Conservation (phyloP, 768 basidiomycete genomes). For the Amanita polypyramis region DNA sequence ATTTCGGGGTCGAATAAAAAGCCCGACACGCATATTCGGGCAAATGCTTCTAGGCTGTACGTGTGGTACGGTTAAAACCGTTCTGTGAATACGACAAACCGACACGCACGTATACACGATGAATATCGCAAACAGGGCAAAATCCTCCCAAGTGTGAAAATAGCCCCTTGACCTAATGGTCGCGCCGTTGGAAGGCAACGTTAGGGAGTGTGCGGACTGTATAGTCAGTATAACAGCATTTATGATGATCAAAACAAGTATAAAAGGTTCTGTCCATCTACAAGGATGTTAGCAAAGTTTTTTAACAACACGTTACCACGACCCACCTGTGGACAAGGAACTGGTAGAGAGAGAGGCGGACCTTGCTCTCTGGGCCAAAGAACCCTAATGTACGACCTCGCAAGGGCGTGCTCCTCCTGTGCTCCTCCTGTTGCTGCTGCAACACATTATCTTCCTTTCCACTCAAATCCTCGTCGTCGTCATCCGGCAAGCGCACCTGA, state of each 20-base stretch:
- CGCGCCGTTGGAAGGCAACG: conserved; percentile 33
- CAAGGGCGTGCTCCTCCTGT: conserved; percentile 38
- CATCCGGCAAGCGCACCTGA: conserved; percentile 45
- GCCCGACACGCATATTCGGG: conserved; percentile 84
- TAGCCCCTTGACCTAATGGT: conserved; percentile 51
- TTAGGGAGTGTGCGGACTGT: conserved; percentile 59
- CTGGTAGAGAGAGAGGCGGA: conserved; percentile 57
- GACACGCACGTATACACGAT: conserved; percentile 69
- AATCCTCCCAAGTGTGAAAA: conserved; percentile 88
- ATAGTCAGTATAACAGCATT: conserved; percentile 76
- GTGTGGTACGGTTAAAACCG: not conserved
- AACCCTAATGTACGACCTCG: conserved; percentile 74
- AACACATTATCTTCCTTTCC: conserved; percentile 25
- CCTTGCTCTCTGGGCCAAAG: conserved; percentile 55
- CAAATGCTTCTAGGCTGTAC: conserved; percentile 77
- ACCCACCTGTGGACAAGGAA: conserved; percentile 66
- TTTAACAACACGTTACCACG: not conserved
- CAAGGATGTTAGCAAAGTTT: too few relatives aligned
- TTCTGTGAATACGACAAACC: not conserved
- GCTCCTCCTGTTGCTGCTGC: conserved; percentile 26
- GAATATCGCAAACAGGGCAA: conserved; percentile 75
- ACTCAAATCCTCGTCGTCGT: conserved; percentile 23
- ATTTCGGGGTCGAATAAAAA: conserved; percentile 80
- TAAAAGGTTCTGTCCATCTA: conserved; percentile 81
- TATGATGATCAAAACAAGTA: conserved; percentile 74